Percentiles rank a stretch among this genome's conserved stretches.
Conservation (phyloP, 2,329 filamentous ascomycete species). For the Sclerotinia spermophila region DNA sequence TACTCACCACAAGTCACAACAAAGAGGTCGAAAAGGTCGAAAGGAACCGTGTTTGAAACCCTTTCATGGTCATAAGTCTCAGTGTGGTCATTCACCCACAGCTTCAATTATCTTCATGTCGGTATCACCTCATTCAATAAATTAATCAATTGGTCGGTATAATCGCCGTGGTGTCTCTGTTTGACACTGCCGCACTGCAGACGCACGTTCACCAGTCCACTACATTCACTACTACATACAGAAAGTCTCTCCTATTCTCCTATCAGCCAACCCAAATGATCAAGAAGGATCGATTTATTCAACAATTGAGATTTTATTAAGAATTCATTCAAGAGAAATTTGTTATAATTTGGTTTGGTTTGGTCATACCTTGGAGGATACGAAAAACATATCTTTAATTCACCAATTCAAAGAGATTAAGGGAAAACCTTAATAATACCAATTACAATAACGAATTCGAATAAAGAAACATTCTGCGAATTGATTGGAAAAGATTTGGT, state of each 20-base stretch:
- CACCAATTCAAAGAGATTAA: not conserved
- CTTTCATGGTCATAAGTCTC: not conserved
- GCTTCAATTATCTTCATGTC: not conserved
- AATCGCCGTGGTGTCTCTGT: constrained; percentile 6
- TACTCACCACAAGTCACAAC: too few species aligned
- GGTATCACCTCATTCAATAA: not conserved
- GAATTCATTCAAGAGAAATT: not conserved
- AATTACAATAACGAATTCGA: not conserved
- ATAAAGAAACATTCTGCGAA: not conserved
- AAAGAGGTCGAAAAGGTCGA: not conserved
- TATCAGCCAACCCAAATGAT: constrained; percentile 3
- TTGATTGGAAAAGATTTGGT: not conserved
- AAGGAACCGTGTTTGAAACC: not conserved
- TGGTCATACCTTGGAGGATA: not conserved
- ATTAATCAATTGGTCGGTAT: constrained; percentile 2
- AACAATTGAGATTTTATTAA: not conserved
- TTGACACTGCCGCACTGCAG: constrained; percentile 18
- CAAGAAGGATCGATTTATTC: not conserved
- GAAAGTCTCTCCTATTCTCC: constrained; percentile 15
- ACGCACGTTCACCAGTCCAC: constrained; percentile 23
- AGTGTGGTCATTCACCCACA: not conserved
- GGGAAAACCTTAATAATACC: not conserved
- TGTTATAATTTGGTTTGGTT: not conserved
- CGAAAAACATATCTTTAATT: not conserved
- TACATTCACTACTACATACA: constrained; percentile 12